phyloP scores from a whole-genome alignment of 1,139 yeast genomes.

The Blastobotrys proliferans region DNA sequence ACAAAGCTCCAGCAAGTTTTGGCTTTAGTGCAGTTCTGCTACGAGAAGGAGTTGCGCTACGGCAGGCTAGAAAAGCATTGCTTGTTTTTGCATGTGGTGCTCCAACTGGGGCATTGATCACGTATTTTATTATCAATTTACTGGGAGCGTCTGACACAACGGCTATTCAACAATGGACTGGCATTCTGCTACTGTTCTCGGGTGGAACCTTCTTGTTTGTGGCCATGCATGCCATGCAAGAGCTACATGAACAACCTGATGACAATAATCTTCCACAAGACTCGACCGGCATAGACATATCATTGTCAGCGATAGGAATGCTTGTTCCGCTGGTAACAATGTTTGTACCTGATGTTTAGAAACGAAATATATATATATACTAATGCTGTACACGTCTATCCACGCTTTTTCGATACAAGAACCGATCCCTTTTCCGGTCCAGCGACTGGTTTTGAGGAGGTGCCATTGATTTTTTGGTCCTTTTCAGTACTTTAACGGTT shows the following conservation, averaged over 20 bases:
- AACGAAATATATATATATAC: neutral
- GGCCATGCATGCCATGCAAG: conserved; percentile 58
- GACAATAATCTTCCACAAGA: conserved; percentile 23
- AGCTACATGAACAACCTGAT: conserved; percentile 26
- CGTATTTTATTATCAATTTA: conserved; percentile 41
- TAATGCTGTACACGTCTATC: conserved; percentile 12
- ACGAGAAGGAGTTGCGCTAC: conserved; percentile 31
- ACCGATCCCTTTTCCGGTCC: conserved; percentile 43
- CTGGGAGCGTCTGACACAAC: conserved; percentile 28
- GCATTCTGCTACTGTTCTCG: conserved; percentile 52
- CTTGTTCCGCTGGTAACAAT: conserved; percentile 32
- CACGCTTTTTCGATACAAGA: conserved; percentile 44
- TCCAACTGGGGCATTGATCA: conserved; percentile 48
- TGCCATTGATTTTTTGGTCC: conserved; percentile 36
- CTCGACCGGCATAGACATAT: conserved; percentile 18
- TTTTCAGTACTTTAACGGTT: conserved; percentile 43
- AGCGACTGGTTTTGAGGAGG: conserved; percentile 44
- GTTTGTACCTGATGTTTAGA: conserved; percentile 31
- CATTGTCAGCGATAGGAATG: conserved; percentile 33
- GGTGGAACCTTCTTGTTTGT: conserved; percentile 75
- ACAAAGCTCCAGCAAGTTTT: conserved; percentile 73
- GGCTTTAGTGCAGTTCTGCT: conserved; percentile 58
- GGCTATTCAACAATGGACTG: conserved; percentile 43
- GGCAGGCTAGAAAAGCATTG: conserved; percentile 42
- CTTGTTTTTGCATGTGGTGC: conserved; percentile 49